phyloP scores from a whole-genome alignment of 345 rosid species.

The Firmiana major region DNA sequence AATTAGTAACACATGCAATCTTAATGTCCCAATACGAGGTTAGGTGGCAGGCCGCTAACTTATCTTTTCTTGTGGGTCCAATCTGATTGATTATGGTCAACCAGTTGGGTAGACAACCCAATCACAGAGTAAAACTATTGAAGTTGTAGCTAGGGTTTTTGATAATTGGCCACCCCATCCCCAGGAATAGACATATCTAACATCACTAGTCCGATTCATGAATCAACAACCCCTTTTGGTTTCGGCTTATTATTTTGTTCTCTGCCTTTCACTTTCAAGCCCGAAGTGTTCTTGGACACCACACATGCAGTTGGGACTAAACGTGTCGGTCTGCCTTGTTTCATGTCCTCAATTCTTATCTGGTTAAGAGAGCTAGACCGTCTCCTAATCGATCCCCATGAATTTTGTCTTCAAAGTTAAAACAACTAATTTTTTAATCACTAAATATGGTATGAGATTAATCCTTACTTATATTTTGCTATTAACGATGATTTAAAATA shows the following conservation, averaged over 20 bases:
- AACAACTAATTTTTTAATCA: too few relatives aligned
- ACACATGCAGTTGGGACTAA: not conserved
- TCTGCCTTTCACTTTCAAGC: not conserved
- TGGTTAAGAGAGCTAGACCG: conserved; percentile 5
- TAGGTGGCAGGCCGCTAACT: not conserved
- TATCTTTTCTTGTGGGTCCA: conserved; percentile 12
- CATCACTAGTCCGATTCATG: not conserved
- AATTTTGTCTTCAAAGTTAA: conserved; percentile 27
- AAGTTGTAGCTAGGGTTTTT: not conserved
- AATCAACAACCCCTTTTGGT: not conserved
- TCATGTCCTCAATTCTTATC: not conserved
- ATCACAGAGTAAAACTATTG: not conserved
- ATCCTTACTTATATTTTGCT: too few relatives aligned
- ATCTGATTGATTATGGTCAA: not conserved
- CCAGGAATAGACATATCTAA: not conserved
- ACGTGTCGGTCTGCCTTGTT: not conserved
- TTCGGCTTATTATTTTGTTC: not conserved
- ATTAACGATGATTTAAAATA: too few relatives aligned
- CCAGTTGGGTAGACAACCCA: not conserved
- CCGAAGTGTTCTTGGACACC: not conserved
- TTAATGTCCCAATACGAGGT: not conserved
- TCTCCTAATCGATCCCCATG: conserved; percentile 13
- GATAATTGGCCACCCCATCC: not conserved
- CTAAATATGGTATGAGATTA: too few relatives aligned
- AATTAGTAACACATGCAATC: conserved; percentile 1